These are phyloP conservation scores for Atractiella rhizophila DNA, from an alignment of 768 basidiomycete species.

Conservation along the genomic window DNA sequence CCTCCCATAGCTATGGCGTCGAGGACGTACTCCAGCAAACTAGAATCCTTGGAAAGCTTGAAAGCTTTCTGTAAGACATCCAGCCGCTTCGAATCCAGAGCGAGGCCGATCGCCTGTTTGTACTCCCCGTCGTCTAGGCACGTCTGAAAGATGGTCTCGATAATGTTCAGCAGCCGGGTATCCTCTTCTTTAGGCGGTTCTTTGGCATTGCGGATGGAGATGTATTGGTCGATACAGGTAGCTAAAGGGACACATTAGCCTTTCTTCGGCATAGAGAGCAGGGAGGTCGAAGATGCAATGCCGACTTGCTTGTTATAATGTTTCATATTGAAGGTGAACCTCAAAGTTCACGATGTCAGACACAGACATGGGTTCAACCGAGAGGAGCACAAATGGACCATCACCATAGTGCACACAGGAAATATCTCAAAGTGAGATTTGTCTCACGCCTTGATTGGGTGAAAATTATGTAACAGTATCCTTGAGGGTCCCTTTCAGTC, in stretches of 20 bases:
- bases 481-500: no score
- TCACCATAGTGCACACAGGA: no score
- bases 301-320: no score
- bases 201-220: slow-evolving; percentile 39
- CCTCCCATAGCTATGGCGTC: slow-evolving; percentile 45
- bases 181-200: slow-evolving; percentile 23
- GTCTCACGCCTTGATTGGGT: no score
- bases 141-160: slow-evolving; percentile 63
- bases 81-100: slow-evolving; percentile 65
- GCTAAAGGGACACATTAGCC: slow-evolving; percentile 28
- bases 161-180: slow-evolving; percentile 48
- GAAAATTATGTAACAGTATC: no score
- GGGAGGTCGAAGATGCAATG: not conserved
- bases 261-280: not conserved
- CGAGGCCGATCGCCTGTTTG: slow-evolving; percentile 90
- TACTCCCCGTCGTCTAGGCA: slow-evolving; percentile 73
- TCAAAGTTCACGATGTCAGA: no score
- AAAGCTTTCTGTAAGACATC: slow-evolving; percentile 65
- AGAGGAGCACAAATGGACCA: no score
- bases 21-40: slow-evolving; percentile 69
- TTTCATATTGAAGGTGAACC: no score
- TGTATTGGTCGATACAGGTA: slow-evolving; percentile 85
- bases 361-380: no score
- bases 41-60: slow-evolving; percentile 42
- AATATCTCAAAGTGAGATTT: no score